phyloP scores from a whole-genome alignment of 1,284 basidiomycete genomes.

The Taiwanofungus camphoratus region DNA sequence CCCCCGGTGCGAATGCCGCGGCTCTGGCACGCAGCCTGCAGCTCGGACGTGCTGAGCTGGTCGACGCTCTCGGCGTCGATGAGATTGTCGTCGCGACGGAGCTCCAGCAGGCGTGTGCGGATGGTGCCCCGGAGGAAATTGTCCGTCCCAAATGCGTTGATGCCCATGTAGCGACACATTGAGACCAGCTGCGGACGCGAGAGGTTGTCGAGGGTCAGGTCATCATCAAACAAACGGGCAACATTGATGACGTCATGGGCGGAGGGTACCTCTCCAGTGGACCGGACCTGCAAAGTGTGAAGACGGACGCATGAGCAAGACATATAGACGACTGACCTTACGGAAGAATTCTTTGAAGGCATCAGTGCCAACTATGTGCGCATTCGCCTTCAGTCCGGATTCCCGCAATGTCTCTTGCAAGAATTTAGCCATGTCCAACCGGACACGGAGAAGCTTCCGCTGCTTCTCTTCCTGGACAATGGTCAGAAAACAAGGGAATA shows the following conservation, averaged over 20 bases:
- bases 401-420: slow-evolving; percentile 96
- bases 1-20: slow-evolving; percentile 90
- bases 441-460: slow-evolving; percentile 89
- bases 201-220: slow-evolving; percentile 96
- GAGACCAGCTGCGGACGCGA: slow-evolving; percentile 96
- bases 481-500: not conserved
- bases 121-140: slow-evolving; percentile 97
- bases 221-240: slow-evolving; percentile 95
- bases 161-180: slow-evolving; percentile 96
- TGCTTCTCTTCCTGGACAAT: slow-evolving; percentile 88
- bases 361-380: slow-evolving; percentile 87
- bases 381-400: slow-evolving; percentile 88
- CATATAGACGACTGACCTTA: slow-evolving; percentile 51
- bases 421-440: slow-evolving; percentile 99
- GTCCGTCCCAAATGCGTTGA: slow-evolving; percentile 98
- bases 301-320: not conserved
- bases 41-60: slow-evolving; percentile 83
- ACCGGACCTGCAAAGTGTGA: slow-evolving; percentile 59
- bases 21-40: slow-evolving; percentile 90
- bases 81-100: slow-evolving; percentile 90
- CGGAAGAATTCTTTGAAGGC: slow-evolving; percentile 99
- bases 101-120: slow-evolving; percentile 76
- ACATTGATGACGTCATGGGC: slow-evolving; percentile 88
- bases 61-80: slow-evolving; percentile 90
- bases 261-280: slow-evolving; percentile 92